Conservation (phyloP, 148 eudicot species). For the Chenopodium album region DNA sequence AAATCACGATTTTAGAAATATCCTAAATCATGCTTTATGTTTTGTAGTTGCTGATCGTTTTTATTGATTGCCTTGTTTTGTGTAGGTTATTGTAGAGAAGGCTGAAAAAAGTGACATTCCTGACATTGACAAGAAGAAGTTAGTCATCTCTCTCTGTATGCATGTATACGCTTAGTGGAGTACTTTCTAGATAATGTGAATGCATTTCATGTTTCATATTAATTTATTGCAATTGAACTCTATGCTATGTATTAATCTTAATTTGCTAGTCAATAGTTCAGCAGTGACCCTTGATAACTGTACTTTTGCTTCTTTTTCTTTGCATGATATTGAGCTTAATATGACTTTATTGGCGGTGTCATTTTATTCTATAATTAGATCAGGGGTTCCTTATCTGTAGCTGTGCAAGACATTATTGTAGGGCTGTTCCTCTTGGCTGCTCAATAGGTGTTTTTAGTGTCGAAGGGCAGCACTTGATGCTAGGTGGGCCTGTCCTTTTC, state of each 20-base stretch:
- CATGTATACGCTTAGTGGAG: too few relatives aligned
- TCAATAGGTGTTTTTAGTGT: not conserved
- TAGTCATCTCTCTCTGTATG: conserved; percentile 20
- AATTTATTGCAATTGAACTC: not conserved
- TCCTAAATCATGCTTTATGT: not conserved
- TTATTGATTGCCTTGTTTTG: not conserved
- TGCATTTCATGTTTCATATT: not conserved
- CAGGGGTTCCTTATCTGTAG: not conserved
- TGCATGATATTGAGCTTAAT: not conserved
- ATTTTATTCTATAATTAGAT: not conserved
- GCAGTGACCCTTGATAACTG: not conserved
- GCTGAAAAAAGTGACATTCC: conserved; percentile 95
- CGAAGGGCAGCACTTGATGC: not conserved
- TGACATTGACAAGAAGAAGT: conserved; percentile 97
- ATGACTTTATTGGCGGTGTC: not conserved
- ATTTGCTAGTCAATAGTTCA: not conserved
- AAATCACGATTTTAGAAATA: too few relatives aligned
- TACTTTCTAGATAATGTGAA: not conserved
- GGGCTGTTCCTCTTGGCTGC: not conserved
- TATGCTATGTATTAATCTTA: not conserved
- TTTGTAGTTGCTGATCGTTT: not conserved
- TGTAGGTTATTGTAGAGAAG: conserved; percentile 88
- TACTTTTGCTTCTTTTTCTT: not conserved
- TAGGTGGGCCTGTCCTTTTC: not conserved
- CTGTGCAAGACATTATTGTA: not conserved